Percentiles rank a stretch among this genome's conserved stretches.
These are phyloP conservation scores for Microthlaspi erraticum DNA, from an alignment of 345 rosid genomes.

Conservation along the genomic window DNA sequence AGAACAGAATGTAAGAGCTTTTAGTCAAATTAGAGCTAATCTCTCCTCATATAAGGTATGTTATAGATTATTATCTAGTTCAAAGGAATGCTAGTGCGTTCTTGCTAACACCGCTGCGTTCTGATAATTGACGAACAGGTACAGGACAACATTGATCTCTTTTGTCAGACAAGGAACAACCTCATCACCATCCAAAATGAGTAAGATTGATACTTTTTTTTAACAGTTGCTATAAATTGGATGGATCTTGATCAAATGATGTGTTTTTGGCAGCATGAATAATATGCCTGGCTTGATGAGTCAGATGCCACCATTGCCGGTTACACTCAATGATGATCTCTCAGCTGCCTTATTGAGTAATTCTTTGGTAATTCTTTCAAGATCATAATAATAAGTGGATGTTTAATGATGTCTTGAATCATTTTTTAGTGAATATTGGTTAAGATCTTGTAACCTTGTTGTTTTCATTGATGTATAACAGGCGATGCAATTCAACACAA, in stretches of 20 bases:
- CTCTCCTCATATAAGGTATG: conserved; percentile 73
- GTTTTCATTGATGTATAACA: conserved; percentile 19
- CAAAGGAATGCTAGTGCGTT: not conserved
- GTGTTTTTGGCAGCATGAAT: conserved; percentile 66
- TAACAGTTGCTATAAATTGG: conserved; percentile 24
- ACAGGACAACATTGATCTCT: conserved; percentile 78
- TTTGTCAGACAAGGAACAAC: conserved; percentile 69
- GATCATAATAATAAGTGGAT: not conserved
- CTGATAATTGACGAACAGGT: conserved; percentile 53
- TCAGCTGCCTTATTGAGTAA: conserved; percentile 61
- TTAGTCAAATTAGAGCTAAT: conserved; percentile 74
- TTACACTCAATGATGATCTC: conserved; percentile 68
- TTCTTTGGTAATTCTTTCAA: conserved; percentile 50
- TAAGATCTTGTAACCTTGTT: not conserved
- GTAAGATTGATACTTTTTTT: conserved; percentile 56
- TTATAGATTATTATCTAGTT: conserved; percentile 7
- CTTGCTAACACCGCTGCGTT: not conserved
- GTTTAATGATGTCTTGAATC: not conserved
- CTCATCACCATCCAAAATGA: conserved; percentile 69
- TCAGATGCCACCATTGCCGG: conserved; percentile 86
- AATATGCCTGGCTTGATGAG: conserved; percentile 86
- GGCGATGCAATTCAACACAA: conserved; percentile 33
- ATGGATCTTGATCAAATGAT: conserved; percentile 27
- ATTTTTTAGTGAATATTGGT: not conserved
- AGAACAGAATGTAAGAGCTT: conserved; percentile 74